phyloP scores from a whole-genome alignment of 768 basidiomycete genomes.

The Paxillus ammoniavirescens region DNA sequence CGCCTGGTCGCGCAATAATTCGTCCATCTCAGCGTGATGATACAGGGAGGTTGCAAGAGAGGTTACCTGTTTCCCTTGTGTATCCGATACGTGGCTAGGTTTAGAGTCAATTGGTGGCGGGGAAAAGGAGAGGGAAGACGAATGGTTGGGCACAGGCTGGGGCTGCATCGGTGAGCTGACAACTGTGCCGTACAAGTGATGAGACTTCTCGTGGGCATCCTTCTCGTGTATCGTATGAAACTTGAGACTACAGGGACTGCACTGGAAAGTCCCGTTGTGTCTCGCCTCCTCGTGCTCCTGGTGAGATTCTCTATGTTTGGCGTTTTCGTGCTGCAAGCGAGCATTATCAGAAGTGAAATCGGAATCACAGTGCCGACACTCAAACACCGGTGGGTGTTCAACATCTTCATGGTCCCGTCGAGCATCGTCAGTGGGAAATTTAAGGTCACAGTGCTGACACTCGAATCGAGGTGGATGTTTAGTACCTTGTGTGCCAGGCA shows the following conservation, averaged over 20 bases:
- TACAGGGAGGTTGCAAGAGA: not conserved
- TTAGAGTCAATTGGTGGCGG: not conserved
- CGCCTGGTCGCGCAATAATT: no score
- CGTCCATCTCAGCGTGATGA: no score
- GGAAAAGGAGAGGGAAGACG: not conserved
- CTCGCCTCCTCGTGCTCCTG: not conserved
- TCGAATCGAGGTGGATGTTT: not conserved
- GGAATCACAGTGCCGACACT: conserved; percentile 13
- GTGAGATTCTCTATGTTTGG: conserved; percentile 7
- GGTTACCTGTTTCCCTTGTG: not conserved
- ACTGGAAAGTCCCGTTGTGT: not conserved
- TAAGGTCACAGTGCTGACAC: conserved; percentile 6
- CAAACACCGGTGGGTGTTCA: not conserved
- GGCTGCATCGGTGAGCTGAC: no score
- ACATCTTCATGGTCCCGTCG: no score
- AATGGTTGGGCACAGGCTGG: not conserved
- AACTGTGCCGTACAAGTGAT: not conserved
- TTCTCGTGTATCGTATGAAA: not conserved
- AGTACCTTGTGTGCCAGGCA: conserved; percentile 10
- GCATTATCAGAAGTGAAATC: conserved; percentile 5
- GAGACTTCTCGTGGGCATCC: conserved; percentile 8
- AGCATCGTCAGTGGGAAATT: conserved; percentile 1
- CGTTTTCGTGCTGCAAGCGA: conserved; percentile 8
- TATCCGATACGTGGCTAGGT: no score
- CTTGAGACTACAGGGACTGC: conserved; percentile 2